A percentile compares a stretch with the other conserved stretches of the same genome.
Evolutionary conservation across 2,329 filamentous ascomycete genomes (phyloP).

Genomic region (Alternaria hordeiaustralica): DNA sequence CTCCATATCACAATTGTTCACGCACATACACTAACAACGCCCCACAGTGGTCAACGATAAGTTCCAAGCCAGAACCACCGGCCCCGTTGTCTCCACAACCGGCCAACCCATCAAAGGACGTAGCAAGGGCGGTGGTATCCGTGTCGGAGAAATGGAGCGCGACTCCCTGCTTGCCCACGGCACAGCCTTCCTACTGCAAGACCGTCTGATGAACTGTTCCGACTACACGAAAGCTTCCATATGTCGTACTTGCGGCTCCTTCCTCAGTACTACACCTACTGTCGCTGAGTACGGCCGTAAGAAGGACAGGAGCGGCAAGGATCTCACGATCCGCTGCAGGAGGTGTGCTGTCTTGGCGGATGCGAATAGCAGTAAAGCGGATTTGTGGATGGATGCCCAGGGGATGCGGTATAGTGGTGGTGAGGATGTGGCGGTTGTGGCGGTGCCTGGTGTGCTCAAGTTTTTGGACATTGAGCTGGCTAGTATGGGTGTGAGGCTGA

Average conservation of each 20-base stretch:
- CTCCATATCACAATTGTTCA: too few relatives aligned
- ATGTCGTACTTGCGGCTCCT: constrained; percentile 87
- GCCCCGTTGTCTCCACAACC: constrained; percentile 86
- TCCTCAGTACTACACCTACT: constrained; percentile 84
- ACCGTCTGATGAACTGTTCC: constrained; percentile 95
- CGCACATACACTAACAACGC: not conserved
- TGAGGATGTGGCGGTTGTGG: constrained; percentile 87
- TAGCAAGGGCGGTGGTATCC: constrained; percentile 96
- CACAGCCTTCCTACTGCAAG: constrained; percentile 91
- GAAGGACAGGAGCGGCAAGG: constrained; percentile 65
- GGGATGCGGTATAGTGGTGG: constrained; percentile 86
- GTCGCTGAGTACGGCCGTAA: constrained; percentile 64
- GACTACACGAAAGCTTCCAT: constrained; percentile 91
- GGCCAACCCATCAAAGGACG: constrained; percentile 97
- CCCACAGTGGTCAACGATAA: constrained; percentile 92
- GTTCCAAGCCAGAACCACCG: constrained; percentile 92
- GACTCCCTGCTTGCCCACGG: constrained; percentile 95
- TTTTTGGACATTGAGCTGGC: constrained; percentile 94
- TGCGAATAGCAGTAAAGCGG: constrained; percentile 65
- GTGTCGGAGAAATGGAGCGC: constrained; percentile 99
- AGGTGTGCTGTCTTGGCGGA: constrained; percentile 70
- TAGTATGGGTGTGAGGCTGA: constrained; percentile 95
- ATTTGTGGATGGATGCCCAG: constrained; percentile 86
- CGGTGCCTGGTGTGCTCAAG: constrained; percentile 89
- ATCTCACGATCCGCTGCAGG: constrained; percentile 79